Evolutionary conservation across 108 stramenopile genomes (phyloP).

Genomic region (Asterionellopsis glacialis): DNA sequence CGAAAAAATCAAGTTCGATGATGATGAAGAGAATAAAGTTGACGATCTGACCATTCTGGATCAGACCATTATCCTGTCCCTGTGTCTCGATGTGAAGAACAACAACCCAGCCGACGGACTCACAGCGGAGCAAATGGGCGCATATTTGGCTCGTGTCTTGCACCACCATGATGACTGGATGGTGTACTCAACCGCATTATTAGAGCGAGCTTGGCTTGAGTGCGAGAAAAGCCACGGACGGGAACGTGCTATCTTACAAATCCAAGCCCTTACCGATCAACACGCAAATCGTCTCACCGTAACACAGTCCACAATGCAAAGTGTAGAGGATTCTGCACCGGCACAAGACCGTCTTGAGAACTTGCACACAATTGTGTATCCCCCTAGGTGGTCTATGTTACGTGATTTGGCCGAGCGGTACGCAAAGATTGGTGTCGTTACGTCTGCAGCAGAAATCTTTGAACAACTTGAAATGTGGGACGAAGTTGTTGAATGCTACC

Average conservation of each 20-base stretch:
- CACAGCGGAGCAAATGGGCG: constrained; percentile 94
- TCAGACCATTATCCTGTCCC: constrained; percentile 83
- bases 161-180: constrained; percentile 86
- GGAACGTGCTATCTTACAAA: constrained; percentile 91
- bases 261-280: constrained; percentile 96
- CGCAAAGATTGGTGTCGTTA: constrained; percentile 83
- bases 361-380: constrained; percentile 89
- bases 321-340: constrained; percentile 89
- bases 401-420: constrained; percentile 91
- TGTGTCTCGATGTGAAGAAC: constrained; percentile 96
- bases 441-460: constrained; percentile 89
- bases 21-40: constrained; percentile 53
- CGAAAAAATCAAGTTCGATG: constrained; percentile 77
- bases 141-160: constrained; percentile 87
- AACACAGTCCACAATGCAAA: constrained; percentile 78
- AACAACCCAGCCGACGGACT: constrained; percentile 91
- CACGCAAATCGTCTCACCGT: constrained; percentile 84
- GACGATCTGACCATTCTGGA: constrained; percentile 64
- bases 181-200: constrained; percentile 89
- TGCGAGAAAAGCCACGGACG: constrained; percentile 75
- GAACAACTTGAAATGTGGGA: constrained; percentile 96
- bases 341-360: constrained; percentile 81
- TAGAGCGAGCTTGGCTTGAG: constrained; percentile 94
- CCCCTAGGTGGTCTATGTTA: constrained; percentile 91
- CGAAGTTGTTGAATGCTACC: constrained; percentile 96